Percentiles rank a stretch among this genome's conserved stretches.
Conservation (phyloP, 1,284 basidiomycete genomes). For the Anthracocystis setariae region DNA sequence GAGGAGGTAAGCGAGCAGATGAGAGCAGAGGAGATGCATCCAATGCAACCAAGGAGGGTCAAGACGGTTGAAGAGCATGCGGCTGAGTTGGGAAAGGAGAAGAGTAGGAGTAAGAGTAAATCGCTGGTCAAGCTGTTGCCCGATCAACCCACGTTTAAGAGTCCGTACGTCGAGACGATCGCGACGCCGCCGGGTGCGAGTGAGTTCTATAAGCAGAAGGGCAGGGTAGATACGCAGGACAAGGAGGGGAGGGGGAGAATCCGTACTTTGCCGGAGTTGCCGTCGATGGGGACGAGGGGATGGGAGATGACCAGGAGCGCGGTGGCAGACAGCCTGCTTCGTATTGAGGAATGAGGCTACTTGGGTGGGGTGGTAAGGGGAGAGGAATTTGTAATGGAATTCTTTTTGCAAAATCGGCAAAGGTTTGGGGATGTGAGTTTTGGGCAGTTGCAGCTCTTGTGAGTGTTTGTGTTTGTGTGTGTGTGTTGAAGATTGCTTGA, state of each 20-base stretch:
- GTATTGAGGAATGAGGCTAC: neutral
- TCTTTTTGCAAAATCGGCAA: no score
- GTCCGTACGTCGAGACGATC: conserved; percentile 20
- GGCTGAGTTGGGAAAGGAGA: conserved; percentile 6
- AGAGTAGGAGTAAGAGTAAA: neutral
- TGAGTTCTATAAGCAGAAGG: conserved; percentile 14
- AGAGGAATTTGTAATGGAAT: no score
- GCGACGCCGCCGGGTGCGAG: conserved; percentile 29
- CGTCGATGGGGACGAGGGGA: neutral
- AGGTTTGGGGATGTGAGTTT: no score
- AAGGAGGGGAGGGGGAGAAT: conserved; percentile 9
- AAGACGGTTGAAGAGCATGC: conserved; percentile 17
- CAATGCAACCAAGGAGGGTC: neutral
- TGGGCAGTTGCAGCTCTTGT: no score
- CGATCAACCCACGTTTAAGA: conserved; percentile 33
- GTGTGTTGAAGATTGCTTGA: no score
- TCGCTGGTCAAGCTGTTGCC: conserved; percentile 32
- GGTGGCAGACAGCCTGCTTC: neutral
- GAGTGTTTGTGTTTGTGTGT: no score
- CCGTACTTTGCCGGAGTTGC: conserved; percentile 20
- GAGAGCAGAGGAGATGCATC: neutral
- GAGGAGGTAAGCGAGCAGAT: neutral
- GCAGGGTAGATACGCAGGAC: neutral
- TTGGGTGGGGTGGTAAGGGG: neutral
- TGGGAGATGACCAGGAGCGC: neutral